phyloP scores from a whole-genome alignment of 768 basidiomycete genomes.

The Serendipita vermifera region DNA sequence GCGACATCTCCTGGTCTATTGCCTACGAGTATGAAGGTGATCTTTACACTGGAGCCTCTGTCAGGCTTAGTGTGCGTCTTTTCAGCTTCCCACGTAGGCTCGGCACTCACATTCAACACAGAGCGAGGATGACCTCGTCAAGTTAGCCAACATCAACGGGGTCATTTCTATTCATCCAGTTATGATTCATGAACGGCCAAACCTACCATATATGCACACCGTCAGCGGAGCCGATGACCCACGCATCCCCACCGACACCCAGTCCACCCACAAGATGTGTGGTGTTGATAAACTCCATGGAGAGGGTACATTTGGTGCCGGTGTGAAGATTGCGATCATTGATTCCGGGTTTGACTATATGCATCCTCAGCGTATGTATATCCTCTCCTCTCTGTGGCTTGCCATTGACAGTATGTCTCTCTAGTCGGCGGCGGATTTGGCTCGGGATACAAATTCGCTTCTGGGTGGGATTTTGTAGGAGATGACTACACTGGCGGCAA shows the following conservation, averaged over 20 bases:
- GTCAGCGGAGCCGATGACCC: slow-evolving; percentile 9
- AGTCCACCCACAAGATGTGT: slow-evolving; percentile 14
- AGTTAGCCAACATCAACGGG: slow-evolving; percentile 18
- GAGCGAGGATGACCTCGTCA: slow-evolving; percentile 16
- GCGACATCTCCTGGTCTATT: slow-evolving; percentile 19
- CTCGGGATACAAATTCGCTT: slow-evolving; percentile 9
- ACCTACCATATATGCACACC: background rate
- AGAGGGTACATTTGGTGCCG: slow-evolving; percentile 25
- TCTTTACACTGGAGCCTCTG: slow-evolving; percentile 23
- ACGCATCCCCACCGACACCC: slow-evolving; percentile 8
- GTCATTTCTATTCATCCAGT: slow-evolving; percentile 22
- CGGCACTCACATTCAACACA: background rate
- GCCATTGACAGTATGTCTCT: too few species aligned
- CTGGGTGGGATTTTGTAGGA: slow-evolving; percentile 14
- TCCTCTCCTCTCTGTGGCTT: too few species aligned
- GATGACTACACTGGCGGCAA: slow-evolving; percentile 13
- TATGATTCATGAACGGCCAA: slow-evolving; percentile 11
- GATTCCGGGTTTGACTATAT: slow-evolving; percentile 10
- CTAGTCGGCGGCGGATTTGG: slow-evolving; percentile 14
- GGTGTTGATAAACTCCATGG: slow-evolving; percentile 27
- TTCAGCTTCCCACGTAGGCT: slow-evolving; percentile 10
- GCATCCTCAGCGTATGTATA: slow-evolving; percentile 5
- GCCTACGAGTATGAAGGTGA: slow-evolving; percentile 20
- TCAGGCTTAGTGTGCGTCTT: slow-evolving; percentile 17
- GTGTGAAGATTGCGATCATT: slow-evolving; percentile 25